Base-by-base conservation (phyloP, 192 early-diverging fungal genomes). In the Coemansia sp. region DNA sequence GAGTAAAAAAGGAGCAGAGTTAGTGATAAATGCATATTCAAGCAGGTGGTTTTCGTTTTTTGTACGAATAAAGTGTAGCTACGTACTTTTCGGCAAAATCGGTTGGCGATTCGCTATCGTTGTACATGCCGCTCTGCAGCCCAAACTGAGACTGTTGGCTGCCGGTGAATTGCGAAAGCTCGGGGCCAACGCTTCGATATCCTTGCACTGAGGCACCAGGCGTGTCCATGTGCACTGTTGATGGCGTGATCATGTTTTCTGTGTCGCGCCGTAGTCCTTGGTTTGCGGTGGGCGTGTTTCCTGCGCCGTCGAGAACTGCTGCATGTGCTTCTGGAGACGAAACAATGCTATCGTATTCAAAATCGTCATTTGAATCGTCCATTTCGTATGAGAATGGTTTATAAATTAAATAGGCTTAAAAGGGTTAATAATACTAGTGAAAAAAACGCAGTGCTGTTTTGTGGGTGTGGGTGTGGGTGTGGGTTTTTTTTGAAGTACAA, bases 291-390 rank as follows among this genome's bases (percentile, higher is more conserved):
- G 55, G 55, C 32, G 55, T 65, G 60, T 38, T 18, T 35, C 34
- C 41, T 35, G 54, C 38, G 55, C 45, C 65, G 60, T 67, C 59
- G 5, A 81, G 53, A 11, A 81, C 33, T 2, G 64, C 67, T 4
- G 66, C 53, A 17, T 67, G 65, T 11, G 32, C 63, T 18, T 59
- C 74, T 28, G 74, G 64, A 67, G 75, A 70, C 1, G 79, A 81
- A n/a, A 70, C 79, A 38, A 73, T 67, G 64, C 79, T 81, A 45
- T 76, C 71, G 41, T 76, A 76, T 28, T 76, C 39, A 28, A 81
- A 74, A 51, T 76, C 74, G 71, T 70, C 71, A 20, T 43, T 51
- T 17, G 63, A 60, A 34, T 66, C 68, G 66, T 62, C 68, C 79
- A 81, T 81, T 33, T 57, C 11, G 8, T 6, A 9, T 33, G 55